Base-by-base conservation (phyloP, 2,329 filamentous ascomycete genomes). In the Saccharata proteae region DNA sequence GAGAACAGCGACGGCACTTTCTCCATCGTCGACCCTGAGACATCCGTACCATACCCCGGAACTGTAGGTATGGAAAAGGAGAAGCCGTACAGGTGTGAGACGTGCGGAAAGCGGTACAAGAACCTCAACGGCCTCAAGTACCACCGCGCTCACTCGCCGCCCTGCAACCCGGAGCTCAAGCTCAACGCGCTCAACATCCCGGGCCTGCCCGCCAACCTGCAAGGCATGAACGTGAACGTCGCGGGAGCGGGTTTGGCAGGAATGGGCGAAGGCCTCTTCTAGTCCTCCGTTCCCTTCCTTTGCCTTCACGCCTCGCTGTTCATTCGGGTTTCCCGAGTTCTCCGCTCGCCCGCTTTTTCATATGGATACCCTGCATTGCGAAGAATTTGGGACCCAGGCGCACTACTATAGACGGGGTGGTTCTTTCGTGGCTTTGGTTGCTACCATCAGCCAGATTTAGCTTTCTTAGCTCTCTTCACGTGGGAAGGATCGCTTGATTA, bases 1-100 rank as follows among this genome's bases (percentile, higher is more conserved):
- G 86, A 94, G 55, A 98, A 98, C 47, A 80, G 82, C 11, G 90
- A 98, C 49, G 90, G 90, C 30, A 94, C 90, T 2, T 96, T 93
- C 53, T 96, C 88, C 0, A 98, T 98, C 43, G 88, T 98, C 30
- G 93, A 98, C 46, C 90, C 90, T 0, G 82, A 93, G 50, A 96
- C 90, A 0, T 90, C 82, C 16, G 74, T 84, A 2, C 90, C 90
- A 0, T 98, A 96, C 43, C 90, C 90, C 0, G 90, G 90, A 18
- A 96, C 90, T 1, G 66, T 93, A 20, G 90, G 90, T n/a, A 98
- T 98, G 90, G 90, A 98, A 61, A 98, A 96, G 57, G 88, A 96
- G 64, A 98, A 98, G 64, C 90, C 90, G 3, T 96, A 96, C 55
- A 86, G 86, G 51, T 98, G 90, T 57, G 86, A 96, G 42, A 80